Base-by-base conservation (phyloP, 164 flowering plant genomes). In the Sedum album region DNA sequence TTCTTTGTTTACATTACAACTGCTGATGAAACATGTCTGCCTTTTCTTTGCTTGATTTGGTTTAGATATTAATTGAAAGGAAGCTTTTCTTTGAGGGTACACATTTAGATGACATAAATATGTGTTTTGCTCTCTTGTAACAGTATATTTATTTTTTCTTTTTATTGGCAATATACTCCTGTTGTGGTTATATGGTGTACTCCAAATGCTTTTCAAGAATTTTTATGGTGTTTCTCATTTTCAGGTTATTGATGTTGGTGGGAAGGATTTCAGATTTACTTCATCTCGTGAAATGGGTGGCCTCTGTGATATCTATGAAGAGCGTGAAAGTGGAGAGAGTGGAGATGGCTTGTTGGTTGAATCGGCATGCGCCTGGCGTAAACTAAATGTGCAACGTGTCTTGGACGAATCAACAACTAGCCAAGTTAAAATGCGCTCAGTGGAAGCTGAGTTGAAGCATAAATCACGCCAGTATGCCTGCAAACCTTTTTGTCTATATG, bases 381-480 rank as follows among this genome's bases (percentile, higher is more conserved):
- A 95, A 79, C 73, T 95, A 73, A 95, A 84, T 75, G 90, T 92
- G 70, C 97, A 90, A 62, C 87, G 99, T 28, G 74, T 84, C 31
- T 77, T 95, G 80, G 99, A 95, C 69, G 99, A 95, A 74, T 90
- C 97, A 68, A 88, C 90, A 31, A 90, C 77, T 70, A 92, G 89
- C 74, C 99, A 90, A 75, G 96, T 95, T 60, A 95, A 95, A 78
- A 90, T 76, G 94, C 82, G 83, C 68, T 88, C 99, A n/a, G 96
- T 82, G 78, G 97, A 95, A 83, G 97, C 96, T 73, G 94, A 92
- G 49, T 90, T 84, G 33, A 86, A 80, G 73, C 73, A 31, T 25
- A 87, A 85, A 76, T 79, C 89, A 68, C 96, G 99, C 77, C 88
- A 84, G 99, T 92, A 88, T 70, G 95, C 77, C 48, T 26, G 20